Evolutionary conservation across 768 basidiomycete genomes (phyloP).

Genomic region (Lactifluus rugatus): DNA sequence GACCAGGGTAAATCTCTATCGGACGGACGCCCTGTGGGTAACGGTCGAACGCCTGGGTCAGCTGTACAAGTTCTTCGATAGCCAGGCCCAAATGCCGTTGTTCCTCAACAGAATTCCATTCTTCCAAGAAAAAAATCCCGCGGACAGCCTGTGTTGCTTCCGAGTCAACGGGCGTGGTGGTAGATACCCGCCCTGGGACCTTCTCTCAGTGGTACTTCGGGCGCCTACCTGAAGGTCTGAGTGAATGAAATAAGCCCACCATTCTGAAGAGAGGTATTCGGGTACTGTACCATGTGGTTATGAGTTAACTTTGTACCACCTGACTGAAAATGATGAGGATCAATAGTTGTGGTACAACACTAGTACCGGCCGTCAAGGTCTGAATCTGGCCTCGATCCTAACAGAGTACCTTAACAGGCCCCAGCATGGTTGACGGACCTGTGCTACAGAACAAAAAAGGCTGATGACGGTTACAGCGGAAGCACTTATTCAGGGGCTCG

Average conservation of each 20-base stretch:
- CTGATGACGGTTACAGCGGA: neutral
- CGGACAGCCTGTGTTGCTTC: neutral
- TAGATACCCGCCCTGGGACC: neutral
- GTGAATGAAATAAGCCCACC: neutral
- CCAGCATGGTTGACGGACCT: neutral
- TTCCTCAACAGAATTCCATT: neutral
- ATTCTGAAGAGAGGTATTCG: neutral
- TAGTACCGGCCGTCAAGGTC: neutral
- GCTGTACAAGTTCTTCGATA: neutral
- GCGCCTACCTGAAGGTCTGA: conserved; percentile 1
- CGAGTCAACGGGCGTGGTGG: neutral
- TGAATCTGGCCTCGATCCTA: neutral
- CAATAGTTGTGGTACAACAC: neutral
- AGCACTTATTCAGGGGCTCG: neutral
- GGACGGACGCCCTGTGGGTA: neutral
- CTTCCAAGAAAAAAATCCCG: neutral
- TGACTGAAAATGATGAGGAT: neutral
- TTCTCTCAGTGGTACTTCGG: neutral
- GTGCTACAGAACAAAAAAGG: neutral
- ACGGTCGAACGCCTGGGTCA: neutral
- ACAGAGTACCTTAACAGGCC: conserved; percentile 4
- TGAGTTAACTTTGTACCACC: neutral
- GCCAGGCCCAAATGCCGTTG: neutral
- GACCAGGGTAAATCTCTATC: conserved; percentile 33
- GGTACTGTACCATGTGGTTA: neutral